phyloP scores from a whole-genome alignment of 106 monocot species.

The Platanthera guangdongensis region DNA sequence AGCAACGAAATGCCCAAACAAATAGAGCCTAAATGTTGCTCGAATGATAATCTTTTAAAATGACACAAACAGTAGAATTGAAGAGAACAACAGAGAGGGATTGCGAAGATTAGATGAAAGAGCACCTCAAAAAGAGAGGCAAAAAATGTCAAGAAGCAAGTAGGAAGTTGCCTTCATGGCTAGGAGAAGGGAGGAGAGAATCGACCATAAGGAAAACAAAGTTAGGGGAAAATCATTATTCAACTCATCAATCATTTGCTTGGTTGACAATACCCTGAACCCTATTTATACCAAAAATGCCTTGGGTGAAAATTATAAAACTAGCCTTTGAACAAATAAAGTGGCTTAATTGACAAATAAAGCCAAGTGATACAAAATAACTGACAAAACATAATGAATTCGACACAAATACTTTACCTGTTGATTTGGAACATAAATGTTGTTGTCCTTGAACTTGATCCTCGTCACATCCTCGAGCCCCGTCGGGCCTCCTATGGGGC shows the following conservation, averaged over 20 bases:
- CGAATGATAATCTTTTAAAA: background rate
- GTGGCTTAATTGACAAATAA: background rate
- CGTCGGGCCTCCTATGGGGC: slow-evolving; percentile 36
- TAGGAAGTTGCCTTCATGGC: no score
- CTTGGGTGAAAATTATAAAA: background rate
- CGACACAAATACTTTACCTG: slow-evolving; percentile 39
- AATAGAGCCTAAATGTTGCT: background rate
- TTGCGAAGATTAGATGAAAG: no score
- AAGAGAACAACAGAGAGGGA: no score
- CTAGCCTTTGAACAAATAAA: background rate
- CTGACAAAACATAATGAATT: background rate
- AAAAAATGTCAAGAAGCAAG: no score
- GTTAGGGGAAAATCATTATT: no score
- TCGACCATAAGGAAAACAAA: no score
- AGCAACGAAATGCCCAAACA: no score
- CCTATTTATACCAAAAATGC: background rate
- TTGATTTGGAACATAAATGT: slow-evolving; percentile 49
- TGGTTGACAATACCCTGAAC: background rate
- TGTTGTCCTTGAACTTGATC: slow-evolving; percentile 79
- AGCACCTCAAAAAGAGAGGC: no score
- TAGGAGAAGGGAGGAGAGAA: no score
- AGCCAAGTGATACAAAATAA: background rate
- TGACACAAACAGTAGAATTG: no score
- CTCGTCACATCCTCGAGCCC: slow-evolving; percentile 55
- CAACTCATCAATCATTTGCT: no score